These are phyloP conservation scores for Daldinia loculata DNA, from an alignment of 495 filamentous ascomycete genomes.

Conservation along the genomic window DNA sequence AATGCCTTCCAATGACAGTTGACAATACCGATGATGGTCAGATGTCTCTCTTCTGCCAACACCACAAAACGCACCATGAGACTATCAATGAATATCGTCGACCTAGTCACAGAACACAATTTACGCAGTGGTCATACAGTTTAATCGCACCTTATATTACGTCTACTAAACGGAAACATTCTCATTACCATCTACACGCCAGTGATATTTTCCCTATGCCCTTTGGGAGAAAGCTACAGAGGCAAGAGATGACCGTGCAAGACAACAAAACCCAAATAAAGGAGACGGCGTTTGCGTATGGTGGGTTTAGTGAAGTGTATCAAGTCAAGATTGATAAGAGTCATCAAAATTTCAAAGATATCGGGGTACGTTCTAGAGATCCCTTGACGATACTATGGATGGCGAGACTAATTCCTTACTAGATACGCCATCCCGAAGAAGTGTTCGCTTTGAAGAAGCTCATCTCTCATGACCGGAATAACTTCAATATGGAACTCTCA, in stretches of 20 bases:
- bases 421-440: constrained; percentile 11
- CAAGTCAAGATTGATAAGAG: constrained; percentile 22
- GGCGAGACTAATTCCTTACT: not conserved
- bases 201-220: constrained; percentile 27
- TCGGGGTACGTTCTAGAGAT: constrained; percentile 16
- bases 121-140: constrained; percentile 27
- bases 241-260: not conserved
- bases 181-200: constrained; percentile 18
- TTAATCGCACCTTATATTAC: constrained; percentile 17
- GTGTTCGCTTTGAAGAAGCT: constrained; percentile 35
- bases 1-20: constrained; percentile 26
- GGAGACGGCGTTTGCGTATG: not conserved
- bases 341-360: constrained; percentile 20
- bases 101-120: not conserved
- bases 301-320: constrained; percentile 32
- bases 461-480: constrained; percentile 5
- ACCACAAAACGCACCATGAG: not conserved
- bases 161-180: constrained; percentile 2
- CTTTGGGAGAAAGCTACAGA: not conserved
- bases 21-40: not conserved
- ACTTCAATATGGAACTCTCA: constrained; percentile 29
- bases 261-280: not conserved
- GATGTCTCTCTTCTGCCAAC: constrained; percentile 3
- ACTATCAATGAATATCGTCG: constrained; percentile 8
- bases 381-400: not conserved